Percentiles rank a stretch among this genome's conserved stretches.
Evolutionary conservation across 192 early-diverging fungal species (phyloP).

Genomic region (Geosiphon pyriformis): DNA sequence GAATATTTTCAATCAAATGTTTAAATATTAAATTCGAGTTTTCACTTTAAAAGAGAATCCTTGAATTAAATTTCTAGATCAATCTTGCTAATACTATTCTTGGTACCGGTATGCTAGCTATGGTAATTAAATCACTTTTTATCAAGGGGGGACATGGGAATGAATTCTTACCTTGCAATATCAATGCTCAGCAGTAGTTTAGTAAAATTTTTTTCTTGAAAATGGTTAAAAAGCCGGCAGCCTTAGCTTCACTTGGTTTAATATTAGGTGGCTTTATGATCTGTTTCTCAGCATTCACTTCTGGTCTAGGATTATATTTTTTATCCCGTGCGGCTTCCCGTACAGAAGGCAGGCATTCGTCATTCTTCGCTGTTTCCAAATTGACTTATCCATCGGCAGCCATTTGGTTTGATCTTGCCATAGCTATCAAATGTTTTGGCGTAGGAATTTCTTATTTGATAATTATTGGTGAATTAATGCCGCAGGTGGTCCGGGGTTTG

Average conservation of each 20-base stretch:
- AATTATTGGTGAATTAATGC: conserved; percentile 92
- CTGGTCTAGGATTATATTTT: conserved; percentile 81
- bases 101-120: conserved; percentile 95
- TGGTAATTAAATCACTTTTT: conserved; percentile 51
- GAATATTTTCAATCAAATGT: neutral
- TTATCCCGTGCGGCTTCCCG: conserved; percentile 71
- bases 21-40: neutral
- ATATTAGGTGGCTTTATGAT: conserved; percentile 78
- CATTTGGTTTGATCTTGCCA: conserved; percentile 89
- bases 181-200: too few species aligned
- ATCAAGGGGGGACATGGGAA: neutral
- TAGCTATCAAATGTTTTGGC: conserved; percentile 98
- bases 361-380: conserved; percentile 86
- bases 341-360: conserved; percentile 69
- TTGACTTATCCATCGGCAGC: conserved; percentile 89
- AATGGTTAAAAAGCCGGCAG: conserved; percentile 56
- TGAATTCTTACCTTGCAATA: neutral
- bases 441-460: conserved; percentile 93
- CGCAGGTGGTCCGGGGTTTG: conserved; percentile 50
- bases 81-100: conserved; percentile 96
- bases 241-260: conserved; percentile 80
- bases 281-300: conserved; percentile 64
- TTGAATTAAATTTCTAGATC: conserved; percentile 33
- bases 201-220: neutral
- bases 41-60: neutral